Evolutionary conservation across 352 stramenopile species (phyloP).

Genomic region (Phytophthora citricola): DNA sequence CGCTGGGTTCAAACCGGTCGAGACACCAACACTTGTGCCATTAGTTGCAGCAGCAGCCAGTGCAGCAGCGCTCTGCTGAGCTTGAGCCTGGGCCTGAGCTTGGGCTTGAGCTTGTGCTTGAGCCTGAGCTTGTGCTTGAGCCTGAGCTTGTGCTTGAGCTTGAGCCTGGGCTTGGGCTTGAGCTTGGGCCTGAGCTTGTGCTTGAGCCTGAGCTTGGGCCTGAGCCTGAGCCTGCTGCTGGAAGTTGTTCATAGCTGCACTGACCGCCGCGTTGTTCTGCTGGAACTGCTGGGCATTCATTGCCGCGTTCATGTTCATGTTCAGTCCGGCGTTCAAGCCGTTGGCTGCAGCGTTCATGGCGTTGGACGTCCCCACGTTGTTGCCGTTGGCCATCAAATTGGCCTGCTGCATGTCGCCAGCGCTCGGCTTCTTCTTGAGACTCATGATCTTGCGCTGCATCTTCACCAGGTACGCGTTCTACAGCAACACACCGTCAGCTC

Average conservation of each 20-base stretch:
- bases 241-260: constrained; percentile 64
- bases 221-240: constrained; percentile 55
- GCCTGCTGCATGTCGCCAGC: constrained; percentile 41
- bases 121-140: constrained; percentile 25
- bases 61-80: constrained; percentile 23
- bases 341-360: constrained; percentile 32
- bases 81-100: constrained; percentile 20
- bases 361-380: constrained; percentile 39
- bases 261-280: constrained; percentile 39
- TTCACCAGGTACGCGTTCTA: constrained; percentile 85
- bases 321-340: constrained; percentile 42
- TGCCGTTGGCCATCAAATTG: constrained; percentile 42
- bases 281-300: constrained; percentile 54
- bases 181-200: constrained; percentile 41
- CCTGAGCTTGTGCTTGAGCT: constrained; percentile 33
- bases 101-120: constrained; percentile 35
- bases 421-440: constrained; percentile 74
- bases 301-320: constrained; percentile 47
- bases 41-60: constrained; percentile 35
- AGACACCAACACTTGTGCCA: constrained; percentile 18
- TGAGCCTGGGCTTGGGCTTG: constrained; percentile 37
- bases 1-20: constrained; percentile 38
- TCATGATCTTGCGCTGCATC: constrained; percentile 87
- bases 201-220: constrained; percentile 44
- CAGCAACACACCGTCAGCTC: constrained; percentile 19